Conservation (phyloP, 164 flowering plant genomes). For the Vitis labrusca region DNA sequence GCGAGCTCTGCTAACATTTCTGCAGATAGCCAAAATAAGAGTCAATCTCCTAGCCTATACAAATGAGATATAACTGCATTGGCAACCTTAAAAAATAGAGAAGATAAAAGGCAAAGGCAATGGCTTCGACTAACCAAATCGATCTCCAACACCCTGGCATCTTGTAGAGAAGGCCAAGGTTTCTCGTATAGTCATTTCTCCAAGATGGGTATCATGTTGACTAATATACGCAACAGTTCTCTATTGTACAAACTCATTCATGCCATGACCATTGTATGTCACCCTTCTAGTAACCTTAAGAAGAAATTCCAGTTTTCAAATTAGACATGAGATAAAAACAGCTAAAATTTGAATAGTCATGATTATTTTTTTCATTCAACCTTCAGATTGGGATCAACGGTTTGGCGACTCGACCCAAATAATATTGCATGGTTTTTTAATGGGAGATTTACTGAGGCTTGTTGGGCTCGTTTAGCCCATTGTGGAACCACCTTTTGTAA, state of each 20-base stretch:
- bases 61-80: too few species aligned
- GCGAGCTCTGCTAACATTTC: slow-evolving; percentile 49
- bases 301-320: background rate
- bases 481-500: too few species aligned
- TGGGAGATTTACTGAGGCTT: too few species aligned
- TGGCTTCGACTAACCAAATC: slow-evolving; percentile 36
- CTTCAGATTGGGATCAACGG: slow-evolving; percentile 28
- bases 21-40: slow-evolving; percentile 11
- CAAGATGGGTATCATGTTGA: slow-evolving; percentile 58
- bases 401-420: too few species aligned
- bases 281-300: slow-evolving; percentile 42
- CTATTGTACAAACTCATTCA: slow-evolving; percentile 61
- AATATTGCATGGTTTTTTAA: too few species aligned
- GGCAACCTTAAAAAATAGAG: too few species aligned
- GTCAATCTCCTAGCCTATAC: too few species aligned
- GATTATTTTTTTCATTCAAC: slow-evolving; percentile 13
- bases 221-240: slow-evolving; percentile 66
- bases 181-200: slow-evolving; percentile 64
- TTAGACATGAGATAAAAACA: background rate
- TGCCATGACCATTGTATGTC: slow-evolving; percentile 55
- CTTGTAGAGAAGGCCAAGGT: slow-evolving; percentile 60
- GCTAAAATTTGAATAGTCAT: background rate
- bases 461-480: too few species aligned
- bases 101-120: background rate
- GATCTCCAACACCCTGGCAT: slow-evolving; percentile 57